Evolutionary conservation across 305 asterid genomes (phyloP), one percentile per base, ranked within the genome.

Genomic region (Euphrasia arctica): DNA sequence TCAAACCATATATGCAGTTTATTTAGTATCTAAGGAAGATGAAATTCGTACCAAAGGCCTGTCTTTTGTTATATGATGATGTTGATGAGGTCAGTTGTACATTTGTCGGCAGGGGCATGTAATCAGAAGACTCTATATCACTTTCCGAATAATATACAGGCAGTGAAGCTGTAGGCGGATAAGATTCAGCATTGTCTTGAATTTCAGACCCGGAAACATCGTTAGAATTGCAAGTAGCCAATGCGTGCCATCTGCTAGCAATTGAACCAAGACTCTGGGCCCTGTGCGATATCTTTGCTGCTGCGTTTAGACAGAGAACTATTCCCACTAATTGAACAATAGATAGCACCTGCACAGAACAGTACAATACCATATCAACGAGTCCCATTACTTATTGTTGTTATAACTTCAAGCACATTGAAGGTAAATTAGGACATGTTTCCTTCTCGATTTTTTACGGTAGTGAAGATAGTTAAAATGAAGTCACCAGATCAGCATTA

Each of bases 171-270:
- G 57, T 25, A 51, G 11, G 27, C 11, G 57, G 27, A 9, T 25
- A 61, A 45, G n/a, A 27, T 15, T 78, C 87, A 62, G 66, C 60
- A 62, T 74, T 74, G 52, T 67, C 76, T 41, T 74, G 62, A 66
- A 62, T 69, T 41, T 81, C 82, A 9, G 81, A 75, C 9, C 62
- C 71, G 5, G 74, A 66, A 66, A 66, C 66, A 49, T 80, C 90
- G 65, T 70, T 74, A 41, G 85, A 74, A 71, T 70, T 86, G 80
- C 91, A 79, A 54, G 90, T 83, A 41, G 72, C 82, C 56, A 82
- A 67, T 42, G 87, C 86, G 72, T 88, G 96, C 96, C 96, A 88
- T 72, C 87, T 79, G 75, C 96, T 84, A 65, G 95, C 91, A 62
- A 84, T 61, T 36, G 96, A 77, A 66, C 86, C 90, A 65, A 88